Percentiles rank a stretch among this genome's conserved stretches.
Conservation (phyloP, 1,139 yeast genomes). For the Debaryomycetaceae sp. region DNA sequence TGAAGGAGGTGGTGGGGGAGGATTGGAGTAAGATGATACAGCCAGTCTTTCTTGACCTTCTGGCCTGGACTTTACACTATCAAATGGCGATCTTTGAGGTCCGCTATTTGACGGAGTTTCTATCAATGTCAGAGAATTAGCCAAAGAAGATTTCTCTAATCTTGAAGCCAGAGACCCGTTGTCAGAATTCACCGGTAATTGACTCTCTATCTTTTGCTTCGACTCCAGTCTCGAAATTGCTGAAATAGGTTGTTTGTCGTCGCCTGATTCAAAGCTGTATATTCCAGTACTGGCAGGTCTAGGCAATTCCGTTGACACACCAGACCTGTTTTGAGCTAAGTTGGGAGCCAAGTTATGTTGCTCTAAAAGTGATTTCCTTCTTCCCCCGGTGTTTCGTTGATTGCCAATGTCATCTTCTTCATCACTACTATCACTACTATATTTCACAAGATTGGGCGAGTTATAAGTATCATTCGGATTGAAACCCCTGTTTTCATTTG, state of each 20-base stretch:
- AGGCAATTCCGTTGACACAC: conserved; percentile 7
- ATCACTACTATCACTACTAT: conserved; percentile 2
- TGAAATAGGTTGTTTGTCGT: conserved; percentile 31
- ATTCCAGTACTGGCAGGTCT: conserved; percentile 25
- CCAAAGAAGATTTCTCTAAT: background rate
- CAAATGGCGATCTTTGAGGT: background rate
- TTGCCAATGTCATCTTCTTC: background rate
- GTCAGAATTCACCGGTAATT: conserved; percentile 1
- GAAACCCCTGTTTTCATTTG: background rate
- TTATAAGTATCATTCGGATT: conserved; percentile 8
- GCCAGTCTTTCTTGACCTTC: background rate
- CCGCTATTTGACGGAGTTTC: background rate
- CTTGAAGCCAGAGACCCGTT: background rate
- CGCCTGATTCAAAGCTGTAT: conserved; percentile 45
- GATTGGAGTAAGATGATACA: conserved; percentile 8
- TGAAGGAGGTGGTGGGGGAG: conserved; percentile 74
- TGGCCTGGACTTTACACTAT: background rate
- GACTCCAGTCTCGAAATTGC: conserved; percentile 24
- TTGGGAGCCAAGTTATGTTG: conserved; percentile 26
- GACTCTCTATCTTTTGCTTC: background rate
- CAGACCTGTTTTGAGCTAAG: background rate
- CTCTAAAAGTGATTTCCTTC: conserved; percentile 30
- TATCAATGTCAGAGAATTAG: background rate
- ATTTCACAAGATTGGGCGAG: conserved; percentile 27
- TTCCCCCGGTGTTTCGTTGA: conserved; percentile 13